Base-by-base conservation (phyloP, 108 stramenopile genomes). In the Cyclotella baltica region DNA sequence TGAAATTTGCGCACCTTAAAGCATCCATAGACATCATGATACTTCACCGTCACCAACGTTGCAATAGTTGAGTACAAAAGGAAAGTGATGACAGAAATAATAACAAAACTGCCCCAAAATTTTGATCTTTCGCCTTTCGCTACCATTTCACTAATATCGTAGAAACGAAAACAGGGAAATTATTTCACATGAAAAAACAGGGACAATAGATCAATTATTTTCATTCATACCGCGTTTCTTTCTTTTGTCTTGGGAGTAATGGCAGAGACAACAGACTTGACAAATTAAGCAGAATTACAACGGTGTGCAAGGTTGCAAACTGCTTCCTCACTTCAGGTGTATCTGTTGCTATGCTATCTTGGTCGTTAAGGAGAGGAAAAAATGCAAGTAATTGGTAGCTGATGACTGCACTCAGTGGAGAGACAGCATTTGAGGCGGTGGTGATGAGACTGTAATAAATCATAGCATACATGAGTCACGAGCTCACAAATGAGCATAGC, bases 201-300 rank as follows among this genome's bases (percentile, higher is more conserved):
- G 27, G 2, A 15, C 2, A 4, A 29, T 57, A 1, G 9, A 22
- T 3, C 22, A 29, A 13, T 1, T 57, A 18, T 27, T 1, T 57
- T 10, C 1, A 36, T 3, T 33, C 61, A 1, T 20, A 62, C 61
- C 61, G 31, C 13, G 83, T 80, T 67, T 83, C 78, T 68, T 83
- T 83, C 78, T 83, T 83, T 62, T 83, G 83, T 40, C 83, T 68
- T 35, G 83, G 83, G 31, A 83, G 78, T 40, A 83, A 68, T 30
- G 83, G 83, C 0, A 83, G 65, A 0, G 83, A 79, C 4, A 83
- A 34, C 1, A 83, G 78, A 48, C 78, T 79, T 5, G 78, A 75
- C 18, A 83, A 27, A 40, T 83, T 83, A 6, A 83, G n/a, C 3
- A 83, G 10, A 4, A 79, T 80, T 0, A 77, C 70, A 55, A 79